Evolutionary conservation across 1,284 basidiomycete species (phyloP), one percentile per base, ranked within the genome.

Genomic region (Amylostereum chailletii): DNA sequence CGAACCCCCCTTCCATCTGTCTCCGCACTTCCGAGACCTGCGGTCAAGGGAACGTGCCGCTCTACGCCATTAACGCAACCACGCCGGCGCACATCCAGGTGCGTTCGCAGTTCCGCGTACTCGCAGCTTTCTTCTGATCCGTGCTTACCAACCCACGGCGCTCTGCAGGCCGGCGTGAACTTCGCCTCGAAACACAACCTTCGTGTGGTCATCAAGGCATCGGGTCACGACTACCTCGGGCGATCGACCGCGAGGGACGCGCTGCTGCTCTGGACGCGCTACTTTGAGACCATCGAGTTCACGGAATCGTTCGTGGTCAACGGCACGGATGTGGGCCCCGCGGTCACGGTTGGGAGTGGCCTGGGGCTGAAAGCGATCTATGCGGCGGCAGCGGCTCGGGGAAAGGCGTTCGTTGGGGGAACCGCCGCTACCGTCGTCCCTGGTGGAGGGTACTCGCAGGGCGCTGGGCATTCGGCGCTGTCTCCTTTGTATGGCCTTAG

Each of bases 361-460:
- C 60, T 64, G 3, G 51, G 52, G 10, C 45, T 62, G 34, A 55
- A 57, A 11, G 46, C 47, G 3, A 29, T 66, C 8, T 66, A 66
- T 45, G 33, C 9, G 19, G 57, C 53, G 8, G 45, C 58, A 1
- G 61, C 61, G 44, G 55, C 49, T 0, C 42, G 53, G 32, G 58
- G 59, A 1, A 62, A 60, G 52, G 56, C 65, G 29, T 53, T 58
- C 37, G 60, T 66, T 11, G 63, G 62, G 5, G 65, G 62, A 4
- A 54, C 57, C 6, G 60, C 63, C 1, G 59, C 62, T 3, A 63
- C 61, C 1, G 63, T 64, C n/a, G 57, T 52, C 4, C 49, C 59
- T 2, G 63, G 60, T 10, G 64, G 62, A 10, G 65, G 65, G 9
- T 66, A 64, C 46, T 50, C 59, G 31, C 65, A 66, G 54, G 65